Conservation (phyloP, 345 rosid species). For the Pistacia integerrima region DNA sequence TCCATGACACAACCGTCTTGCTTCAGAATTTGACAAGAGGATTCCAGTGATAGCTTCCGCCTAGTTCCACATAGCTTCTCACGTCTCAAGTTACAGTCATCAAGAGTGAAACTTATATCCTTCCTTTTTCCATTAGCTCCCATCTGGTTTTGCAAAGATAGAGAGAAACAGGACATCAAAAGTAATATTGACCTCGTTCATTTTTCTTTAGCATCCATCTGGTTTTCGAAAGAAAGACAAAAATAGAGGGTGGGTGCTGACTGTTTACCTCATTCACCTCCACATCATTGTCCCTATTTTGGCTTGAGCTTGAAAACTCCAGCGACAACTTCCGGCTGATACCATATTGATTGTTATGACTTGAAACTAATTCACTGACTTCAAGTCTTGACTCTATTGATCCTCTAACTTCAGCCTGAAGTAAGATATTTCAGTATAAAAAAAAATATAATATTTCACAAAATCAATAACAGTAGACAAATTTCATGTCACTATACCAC, state of each 20-base stretch:
- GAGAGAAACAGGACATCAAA: conserved; percentile 8
- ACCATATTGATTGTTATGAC: conserved; percentile 27
- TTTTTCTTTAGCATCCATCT: conserved; percentile 18
- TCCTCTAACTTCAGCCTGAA: conserved; percentile 44
- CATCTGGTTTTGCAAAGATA: conserved; percentile 6
- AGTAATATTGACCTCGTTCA: conserved; percentile 30
- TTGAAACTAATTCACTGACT: conserved; percentile 22
- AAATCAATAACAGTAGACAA: not conserved
- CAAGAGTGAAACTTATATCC: conserved; percentile 28
- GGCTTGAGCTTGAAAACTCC: conserved; percentile 33
- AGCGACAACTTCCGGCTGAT: conserved; percentile 42
- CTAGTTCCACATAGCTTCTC: conserved; percentile 23
- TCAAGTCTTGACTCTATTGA: conserved; percentile 28
- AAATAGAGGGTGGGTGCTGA: not conserved
- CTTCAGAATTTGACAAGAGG: conserved; percentile 32
- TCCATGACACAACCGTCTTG: conserved; percentile 24
- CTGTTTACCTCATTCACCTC: conserved; percentile 22
- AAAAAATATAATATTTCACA: not conserved
- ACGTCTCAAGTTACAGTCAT: conserved; percentile 10
- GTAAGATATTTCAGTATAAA: not conserved
- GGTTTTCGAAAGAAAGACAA: not conserved
- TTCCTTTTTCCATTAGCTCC: conserved; percentile 26
- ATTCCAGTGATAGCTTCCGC: conserved; percentile 40
- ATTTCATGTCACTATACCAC: conserved; percentile 24
- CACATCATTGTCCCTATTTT: conserved; percentile 18